phyloP scores from a whole-genome alignment of 768 basidiomycete genomes.

The Trametes punicea region DNA sequence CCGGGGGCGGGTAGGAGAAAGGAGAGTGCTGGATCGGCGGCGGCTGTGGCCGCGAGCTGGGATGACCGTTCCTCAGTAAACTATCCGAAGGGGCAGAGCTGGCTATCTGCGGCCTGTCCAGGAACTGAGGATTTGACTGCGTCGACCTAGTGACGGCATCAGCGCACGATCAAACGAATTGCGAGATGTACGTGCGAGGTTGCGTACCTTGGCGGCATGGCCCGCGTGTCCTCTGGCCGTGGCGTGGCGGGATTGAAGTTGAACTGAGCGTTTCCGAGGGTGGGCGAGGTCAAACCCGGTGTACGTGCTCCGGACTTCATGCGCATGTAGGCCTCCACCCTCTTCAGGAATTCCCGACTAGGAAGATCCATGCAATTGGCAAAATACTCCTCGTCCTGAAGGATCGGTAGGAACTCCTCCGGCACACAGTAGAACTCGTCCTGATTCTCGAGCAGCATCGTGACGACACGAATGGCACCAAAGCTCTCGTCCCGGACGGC shows the following conservation, averaged over 20 bases:
- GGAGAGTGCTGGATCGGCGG: slow-evolving; percentile 43
- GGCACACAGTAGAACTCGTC: slow-evolving; percentile 97
- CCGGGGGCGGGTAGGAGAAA: slow-evolving; percentile 41
- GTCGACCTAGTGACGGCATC: slow-evolving; percentile 26
- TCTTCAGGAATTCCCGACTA: slow-evolving; percentile 93
- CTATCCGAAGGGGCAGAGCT: slow-evolving; percentile 37
- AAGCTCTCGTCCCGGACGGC: slow-evolving; percentile 93
- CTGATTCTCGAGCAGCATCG: slow-evolving; percentile 84
- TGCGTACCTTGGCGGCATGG: slow-evolving; percentile 27
- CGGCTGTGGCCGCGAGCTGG: slow-evolving; percentile 30
- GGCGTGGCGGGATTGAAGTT: slow-evolving; percentile 37
- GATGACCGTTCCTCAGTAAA: slow-evolving; percentile 34
- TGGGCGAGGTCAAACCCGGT: slow-evolving; percentile 35
- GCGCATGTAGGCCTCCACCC: slow-evolving; percentile 87
- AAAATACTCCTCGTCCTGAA: slow-evolving; percentile 93
- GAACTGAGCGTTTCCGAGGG: slow-evolving; percentile 35
- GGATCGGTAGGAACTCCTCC: slow-evolving; percentile 78
- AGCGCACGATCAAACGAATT: not conserved
- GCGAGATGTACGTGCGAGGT: too few species aligned
- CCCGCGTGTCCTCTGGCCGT: slow-evolving; percentile 23
- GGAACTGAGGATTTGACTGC: slow-evolving; percentile 35
- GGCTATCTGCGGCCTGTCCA: slow-evolving; percentile 46
- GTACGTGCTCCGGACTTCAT: slow-evolving; percentile 61
- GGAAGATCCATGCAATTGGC: slow-evolving; percentile 83
- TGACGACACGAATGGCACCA: slow-evolving; percentile 79